Conservation (phyloP, 176 grass and related monocot genomes). For the Avena atlantica region DNA sequence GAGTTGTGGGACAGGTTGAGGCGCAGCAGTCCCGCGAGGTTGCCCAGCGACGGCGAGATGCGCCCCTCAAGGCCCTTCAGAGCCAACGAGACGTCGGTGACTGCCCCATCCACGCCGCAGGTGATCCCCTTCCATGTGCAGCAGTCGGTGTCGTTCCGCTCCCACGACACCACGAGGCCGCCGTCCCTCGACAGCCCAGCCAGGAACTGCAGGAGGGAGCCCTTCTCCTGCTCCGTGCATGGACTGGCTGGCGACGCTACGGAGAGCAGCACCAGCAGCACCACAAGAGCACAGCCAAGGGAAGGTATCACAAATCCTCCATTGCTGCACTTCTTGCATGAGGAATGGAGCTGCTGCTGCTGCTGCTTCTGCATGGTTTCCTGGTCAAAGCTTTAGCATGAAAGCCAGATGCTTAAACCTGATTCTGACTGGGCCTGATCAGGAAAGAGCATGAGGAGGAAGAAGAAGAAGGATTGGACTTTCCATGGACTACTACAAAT, state of each 20-base stretch:
- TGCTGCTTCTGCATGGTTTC: background rate
- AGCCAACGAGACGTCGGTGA: slow-evolving; percentile 42
- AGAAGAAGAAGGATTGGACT: slow-evolving; percentile 15
- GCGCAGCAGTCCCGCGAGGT: slow-evolving; percentile 40
- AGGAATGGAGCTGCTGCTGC: slow-evolving; percentile 16
- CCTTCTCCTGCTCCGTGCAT: slow-evolving; percentile 44
- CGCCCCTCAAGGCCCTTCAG: slow-evolving; percentile 39
- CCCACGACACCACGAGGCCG: slow-evolving; percentile 40
- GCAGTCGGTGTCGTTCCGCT: slow-evolving; percentile 38
- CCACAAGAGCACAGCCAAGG: slow-evolving; percentile 9
- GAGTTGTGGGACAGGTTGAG: slow-evolving; percentile 60
- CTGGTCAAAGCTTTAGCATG: slow-evolving; percentile 10
- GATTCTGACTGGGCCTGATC: background rate
- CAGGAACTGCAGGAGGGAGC: slow-evolving; percentile 53
- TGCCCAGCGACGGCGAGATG: slow-evolving; percentile 46
- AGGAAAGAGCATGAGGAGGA: slow-evolving; percentile 16
- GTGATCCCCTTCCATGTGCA: slow-evolving; percentile 55
- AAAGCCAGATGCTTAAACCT: background rate
- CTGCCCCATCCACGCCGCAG: slow-evolving; percentile 18
- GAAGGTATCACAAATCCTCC: background rate
- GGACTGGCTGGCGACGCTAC: slow-evolving; percentile 13
- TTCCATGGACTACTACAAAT: background rate
- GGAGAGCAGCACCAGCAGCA: slow-evolving; percentile 39
- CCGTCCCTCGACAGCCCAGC: slow-evolving; percentile 9
- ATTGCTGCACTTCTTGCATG: slow-evolving; percentile 23